Base-by-base conservation (phyloP, 495 filamentous ascomycete genomes). In the Sporormia fimetaria region DNA sequence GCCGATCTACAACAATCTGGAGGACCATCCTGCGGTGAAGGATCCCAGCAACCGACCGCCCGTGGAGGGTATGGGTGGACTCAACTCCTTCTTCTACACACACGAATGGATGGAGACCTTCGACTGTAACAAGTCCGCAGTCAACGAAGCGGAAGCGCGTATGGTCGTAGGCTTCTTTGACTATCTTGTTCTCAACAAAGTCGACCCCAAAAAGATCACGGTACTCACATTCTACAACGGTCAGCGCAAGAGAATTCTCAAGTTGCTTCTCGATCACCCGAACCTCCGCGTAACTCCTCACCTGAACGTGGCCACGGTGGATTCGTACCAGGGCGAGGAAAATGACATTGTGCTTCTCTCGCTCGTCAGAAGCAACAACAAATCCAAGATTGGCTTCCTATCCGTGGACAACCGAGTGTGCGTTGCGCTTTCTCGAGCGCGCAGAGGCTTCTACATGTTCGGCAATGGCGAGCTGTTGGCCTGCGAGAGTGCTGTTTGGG, bases 271-370 rank as follows among this genome's bases (percentile, higher is more conserved):
- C 29, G 59, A 45, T 14, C 66, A 76, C 31, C 44, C 57, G 0
- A 67, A 71, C 33, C 62, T 85, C 1, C 55, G 59, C 41, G 55
- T 59, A 42, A 63, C 60, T 5, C 37, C 49, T 0, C 56, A 59
- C 23, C 69, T 81, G 51, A 86, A 83, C 17, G 76, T 95, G 1
- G 70, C 67, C 26, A 95, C 90, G 0, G 83, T 96, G 0, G 90
- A 96, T 53, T 87, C 83, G 0, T 95, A 88, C 57, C 90, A 96
- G 55, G 88, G 88, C 20, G 86, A 95, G 56, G 87, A 96, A 51
- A 95, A 95, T 50, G 83, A 85, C 14, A 66, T 95, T 24, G 63
- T 95, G 12, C 50, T 96, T 3, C 66, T 95, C 1, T 94, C 87
- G 0, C 63, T 95, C 0, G 88, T 94, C 8, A 69, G 90, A 31